Base-by-base conservation (phyloP, 768 basidiomycete genomes). In the Plicaturopsis crispa region DNA sequence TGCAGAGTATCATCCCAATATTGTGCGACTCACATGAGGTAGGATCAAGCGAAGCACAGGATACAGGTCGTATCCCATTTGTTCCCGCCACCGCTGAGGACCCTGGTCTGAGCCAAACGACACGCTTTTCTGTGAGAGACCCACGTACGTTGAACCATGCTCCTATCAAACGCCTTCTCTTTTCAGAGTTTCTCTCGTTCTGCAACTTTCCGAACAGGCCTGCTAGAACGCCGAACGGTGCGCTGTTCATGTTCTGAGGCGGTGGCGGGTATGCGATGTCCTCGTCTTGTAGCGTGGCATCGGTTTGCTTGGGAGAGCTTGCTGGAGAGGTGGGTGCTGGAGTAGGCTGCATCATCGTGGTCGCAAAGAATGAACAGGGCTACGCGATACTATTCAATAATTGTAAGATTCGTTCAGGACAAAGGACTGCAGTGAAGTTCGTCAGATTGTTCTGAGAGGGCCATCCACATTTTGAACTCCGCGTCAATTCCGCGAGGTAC, bases 31-130 rank as follows among this genome's bases (percentile, higher is more conserved):
- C 59, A 73, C 89, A 71, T 96, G 93, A 5, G 96, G 96, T 28
- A 99, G 67, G 36, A 99, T 67, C 16, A 99, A 69, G 22, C 92
- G 79, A 34, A 98, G 66, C 21, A 92, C 78, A 4, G 94, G 93
- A 57, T 86, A 97, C 23, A 99, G 58, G 54, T 98, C 88, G 49
- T 76, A 65, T 0, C 96, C 96, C 31, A 90, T 83, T 50, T 86
- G 74, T 31, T 77, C 65, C 48, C 93, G 73, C 90, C 92, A 98
- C 52, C 84, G 79, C 83, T 89, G 48, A 26, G 36, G 16, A 31
- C 46, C 47, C 37, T 28, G 26, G 14, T 8, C 14, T 8, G 10
- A 28, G 26, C 8, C 26, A 28, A 8, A 28, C 14, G 10, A 8
- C 14, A 8, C 8, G 26, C 26, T 28, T 28, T 28, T 8, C 14